Percentiles rank a stretch among this genome's conserved stretches.
These are phyloP conservation scores for Nymphaea colorata DNA, from an alignment of 164 flowering plant genomes.

Conservation along the genomic window DNA sequence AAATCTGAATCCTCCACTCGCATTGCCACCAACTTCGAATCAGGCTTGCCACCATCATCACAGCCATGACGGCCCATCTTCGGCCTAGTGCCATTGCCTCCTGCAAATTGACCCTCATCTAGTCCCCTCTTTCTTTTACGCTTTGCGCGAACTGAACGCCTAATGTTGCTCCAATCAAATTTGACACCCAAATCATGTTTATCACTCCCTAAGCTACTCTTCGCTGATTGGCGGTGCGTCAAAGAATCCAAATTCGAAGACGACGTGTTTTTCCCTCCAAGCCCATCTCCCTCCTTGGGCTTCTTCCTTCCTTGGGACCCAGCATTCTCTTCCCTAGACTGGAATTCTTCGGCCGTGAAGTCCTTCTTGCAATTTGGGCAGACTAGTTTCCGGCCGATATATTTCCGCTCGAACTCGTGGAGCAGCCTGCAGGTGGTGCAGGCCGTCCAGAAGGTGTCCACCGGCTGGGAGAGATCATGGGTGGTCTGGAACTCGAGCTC, in stretches of 20 bases:
- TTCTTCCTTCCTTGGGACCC: neutral
- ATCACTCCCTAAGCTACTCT: neutral
- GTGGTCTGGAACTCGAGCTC: constrained; percentile 35
- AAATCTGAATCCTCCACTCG: constrained; percentile 71
- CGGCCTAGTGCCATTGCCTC: neutral
- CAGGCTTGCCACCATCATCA: neutral
- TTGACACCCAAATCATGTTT: neutral
- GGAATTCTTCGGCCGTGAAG: constrained; percentile 51
- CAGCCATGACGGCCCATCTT: neutral
- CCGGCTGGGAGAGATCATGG: neutral
- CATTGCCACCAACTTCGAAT: constrained; percentile 33
- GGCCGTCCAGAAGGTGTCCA: constrained; percentile 56
- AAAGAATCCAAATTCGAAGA: neutral
- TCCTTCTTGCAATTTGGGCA: constrained; percentile 72
- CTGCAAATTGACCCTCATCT: neutral
- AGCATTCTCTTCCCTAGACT: neutral
- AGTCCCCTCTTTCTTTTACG: neutral
- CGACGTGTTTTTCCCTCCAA: neutral
- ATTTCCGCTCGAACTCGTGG: constrained; percentile 69
- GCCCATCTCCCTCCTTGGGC: neutral
- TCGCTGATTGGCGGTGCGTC: neutral
- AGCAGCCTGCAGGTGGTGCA: constrained; percentile 53
- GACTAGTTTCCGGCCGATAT: constrained; percentile 52
- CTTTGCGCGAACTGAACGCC: neutral
- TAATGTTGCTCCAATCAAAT: neutral